Conservation (phyloP, 805 yeast genomes). For the Candida jianshihensis region DNA sequence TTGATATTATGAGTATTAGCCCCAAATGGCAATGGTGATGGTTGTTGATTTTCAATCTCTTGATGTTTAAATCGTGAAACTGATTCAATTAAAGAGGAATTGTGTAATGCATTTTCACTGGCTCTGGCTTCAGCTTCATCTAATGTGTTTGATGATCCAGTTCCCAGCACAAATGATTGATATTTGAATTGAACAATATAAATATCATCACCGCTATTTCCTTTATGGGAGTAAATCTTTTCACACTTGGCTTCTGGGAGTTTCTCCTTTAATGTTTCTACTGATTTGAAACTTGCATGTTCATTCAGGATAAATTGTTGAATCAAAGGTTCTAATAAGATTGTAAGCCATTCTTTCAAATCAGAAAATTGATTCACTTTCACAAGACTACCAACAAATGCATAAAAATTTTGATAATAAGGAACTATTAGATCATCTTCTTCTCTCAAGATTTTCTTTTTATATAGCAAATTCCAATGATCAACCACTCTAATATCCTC, state of each 20-base stretch:
- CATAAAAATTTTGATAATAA: slow-evolving; percentile 6
- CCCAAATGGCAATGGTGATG: not conserved
- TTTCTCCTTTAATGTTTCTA: not conserved
- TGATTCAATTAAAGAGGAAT: not conserved
- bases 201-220: not conserved
- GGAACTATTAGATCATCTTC: not conserved
- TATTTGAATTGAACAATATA: slow-evolving; percentile 2
- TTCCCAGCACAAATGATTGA: not conserved
- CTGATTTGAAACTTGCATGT: not conserved
- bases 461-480: slow-evolving; percentile 4
- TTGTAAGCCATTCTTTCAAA: slow-evolving; percentile 4
- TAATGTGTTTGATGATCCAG: not conserved
- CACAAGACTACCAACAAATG: slow-evolving; percentile 6
- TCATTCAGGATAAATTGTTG: not conserved
- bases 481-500: slow-evolving; percentile 1
- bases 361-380: not conserved
- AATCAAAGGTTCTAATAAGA: slow-evolving; percentile 5
- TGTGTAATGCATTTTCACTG: not conserved
- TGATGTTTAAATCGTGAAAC: not conserved
- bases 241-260: slow-evolving; percentile 1
- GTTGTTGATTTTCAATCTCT: not conserved
- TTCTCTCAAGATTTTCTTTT: not conserved
- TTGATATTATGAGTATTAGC: too few species aligned
- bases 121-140: not conserved
- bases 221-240: not conserved